Percentiles rank a stretch among this genome's conserved stretches.
These are phyloP conservation scores for Calonectria honghensis DNA, from an alignment of 2,329 filamentous ascomycete genomes.

Conservation along the genomic window DNA sequence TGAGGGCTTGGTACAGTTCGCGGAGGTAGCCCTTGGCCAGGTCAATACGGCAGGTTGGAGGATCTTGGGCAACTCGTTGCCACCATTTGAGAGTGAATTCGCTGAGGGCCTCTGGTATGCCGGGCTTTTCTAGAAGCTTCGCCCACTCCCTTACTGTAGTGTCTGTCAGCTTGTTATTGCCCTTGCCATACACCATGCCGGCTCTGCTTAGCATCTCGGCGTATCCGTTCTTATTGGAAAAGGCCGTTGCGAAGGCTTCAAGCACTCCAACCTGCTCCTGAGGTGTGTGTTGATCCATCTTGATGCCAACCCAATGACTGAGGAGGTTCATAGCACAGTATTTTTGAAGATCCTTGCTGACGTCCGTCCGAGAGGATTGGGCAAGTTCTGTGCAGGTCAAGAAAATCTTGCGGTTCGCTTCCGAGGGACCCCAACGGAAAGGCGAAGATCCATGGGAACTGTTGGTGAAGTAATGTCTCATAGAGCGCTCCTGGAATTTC, in stretches of 20 bases:
- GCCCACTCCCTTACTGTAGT: background rate
- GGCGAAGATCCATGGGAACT: background rate
- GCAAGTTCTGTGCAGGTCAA: slow-evolving; percentile 29
- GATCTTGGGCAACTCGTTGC: background rate
- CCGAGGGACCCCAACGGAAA: slow-evolving; percentile 46
- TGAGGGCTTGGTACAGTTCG: background rate
- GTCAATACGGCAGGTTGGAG: background rate
- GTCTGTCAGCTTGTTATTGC: background rate
- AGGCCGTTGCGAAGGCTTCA: background rate
- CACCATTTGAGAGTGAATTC: background rate
- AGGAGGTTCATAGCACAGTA: background rate
- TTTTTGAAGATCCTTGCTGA: background rate
- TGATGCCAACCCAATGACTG: background rate
- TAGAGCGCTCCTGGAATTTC: slow-evolving; percentile 57
- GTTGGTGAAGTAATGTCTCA: slow-evolving; percentile 53
- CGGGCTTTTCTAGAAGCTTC: background rate
- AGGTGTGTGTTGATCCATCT: background rate
- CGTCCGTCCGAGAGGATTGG: background rate
- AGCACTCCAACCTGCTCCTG: background rate
- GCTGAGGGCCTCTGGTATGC: background rate
- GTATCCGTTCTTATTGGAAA: slow-evolving; percentile 5
- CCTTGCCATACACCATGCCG: background rate
- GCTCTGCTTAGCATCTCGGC: background rate
- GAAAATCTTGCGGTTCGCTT: slow-evolving; percentile 53
- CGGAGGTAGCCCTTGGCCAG: background rate